A percentile compares a stretch with the other conserved stretches of the same genome.
Evolutionary conservation across 176 grass and related monocot species (phyloP).

Genomic region (Musa acuminata): DNA sequence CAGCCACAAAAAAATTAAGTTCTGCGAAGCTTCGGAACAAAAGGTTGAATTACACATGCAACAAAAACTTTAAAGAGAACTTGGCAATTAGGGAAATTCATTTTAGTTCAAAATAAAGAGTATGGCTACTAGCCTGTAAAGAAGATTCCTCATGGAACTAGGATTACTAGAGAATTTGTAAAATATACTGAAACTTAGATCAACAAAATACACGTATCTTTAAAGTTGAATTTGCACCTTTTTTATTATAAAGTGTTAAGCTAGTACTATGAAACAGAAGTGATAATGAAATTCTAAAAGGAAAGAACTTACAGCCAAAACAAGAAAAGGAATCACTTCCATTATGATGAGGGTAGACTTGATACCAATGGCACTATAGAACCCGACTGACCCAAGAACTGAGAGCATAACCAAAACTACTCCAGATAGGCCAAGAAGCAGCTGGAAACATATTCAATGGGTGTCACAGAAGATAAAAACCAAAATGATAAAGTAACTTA

Average conservation of each 20-base stretch:
- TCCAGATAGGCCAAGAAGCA: slow-evolving; percentile 82
- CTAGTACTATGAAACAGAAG: not conserved
- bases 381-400: slow-evolving; percentile 86
- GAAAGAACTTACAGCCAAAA: slow-evolving; percentile 77
- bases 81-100: too few relatives aligned
- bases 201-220: not conserved
- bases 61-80: too few relatives aligned
- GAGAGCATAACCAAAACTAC: slow-evolving; percentile 90
- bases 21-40: too few relatives aligned
- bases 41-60: too few relatives aligned
- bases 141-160: too few relatives aligned
- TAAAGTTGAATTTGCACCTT: not conserved
- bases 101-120: too few relatives aligned
- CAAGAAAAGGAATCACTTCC: slow-evolving; percentile 99
- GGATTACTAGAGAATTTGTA: too few relatives aligned
- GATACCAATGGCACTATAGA: slow-evolving; percentile 84
- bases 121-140: too few relatives aligned
- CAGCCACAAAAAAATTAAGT: too few relatives aligned
- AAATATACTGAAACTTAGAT: not conserved
- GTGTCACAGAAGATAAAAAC: not conserved
- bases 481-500: not conserved
- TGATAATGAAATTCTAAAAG: slow-evolving; percentile 11
- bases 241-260: not conserved
- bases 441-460: slow-evolving; percentile 47
- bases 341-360: slow-evolving; percentile 98